These are phyloP conservation scores for Grifola frondosa DNA, from an alignment of 1,284 basidiomycete species.

Conservation along the genomic window DNA sequence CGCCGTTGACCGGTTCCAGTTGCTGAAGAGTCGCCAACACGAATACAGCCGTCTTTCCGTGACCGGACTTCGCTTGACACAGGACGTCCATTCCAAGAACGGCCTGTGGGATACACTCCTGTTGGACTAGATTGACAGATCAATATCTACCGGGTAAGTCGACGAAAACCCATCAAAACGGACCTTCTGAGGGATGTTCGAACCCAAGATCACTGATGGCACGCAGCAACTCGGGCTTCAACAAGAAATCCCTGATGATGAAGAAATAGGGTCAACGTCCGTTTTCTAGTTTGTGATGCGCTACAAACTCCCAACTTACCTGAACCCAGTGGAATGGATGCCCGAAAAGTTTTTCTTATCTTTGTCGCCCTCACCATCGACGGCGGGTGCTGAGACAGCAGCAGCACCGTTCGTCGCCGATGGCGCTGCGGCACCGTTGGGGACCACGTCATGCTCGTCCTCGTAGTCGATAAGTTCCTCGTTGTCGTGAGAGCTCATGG, in stretches of 20 bases:
- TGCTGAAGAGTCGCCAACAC: slow-evolving; percentile 98
- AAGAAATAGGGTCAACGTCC: slow-evolving; percentile 15
- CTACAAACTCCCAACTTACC: slow-evolving; percentile 47
- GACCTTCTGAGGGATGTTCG: slow-evolving; percentile 99
- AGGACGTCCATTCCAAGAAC: slow-evolving; percentile 99
- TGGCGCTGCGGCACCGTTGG: slow-evolving; percentile 54
- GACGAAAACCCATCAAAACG: slow-evolving; percentile 19
- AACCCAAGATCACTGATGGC: slow-evolving; percentile 99
- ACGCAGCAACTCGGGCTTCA: slow-evolving; percentile 95
- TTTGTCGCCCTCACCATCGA: slow-evolving; percentile 70
- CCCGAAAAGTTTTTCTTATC: slow-evolving; percentile 98
- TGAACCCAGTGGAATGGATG: slow-evolving; percentile 94
- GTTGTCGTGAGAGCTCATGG: slow-evolving; percentile 77
- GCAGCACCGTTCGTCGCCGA: slow-evolving; percentile 52
- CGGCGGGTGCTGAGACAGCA: slow-evolving; percentile 45
- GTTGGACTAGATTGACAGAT: slow-evolving; percentile 73
- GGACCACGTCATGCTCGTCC: slow-evolving; percentile 86
- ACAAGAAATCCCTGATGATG: slow-evolving; percentile 81
- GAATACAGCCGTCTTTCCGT: slow-evolving; percentile 99
- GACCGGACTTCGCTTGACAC: slow-evolving; percentile 99
- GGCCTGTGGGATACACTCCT: slow-evolving; percentile 99
- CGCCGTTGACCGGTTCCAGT: slow-evolving; percentile 97
- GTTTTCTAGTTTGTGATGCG: too few relatives aligned
- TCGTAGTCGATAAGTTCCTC: slow-evolving; percentile 93
- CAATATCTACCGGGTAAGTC: background rate